Conservation (phyloP, 164 flowering plant species). For the Stephania yunnanensis region DNA sequence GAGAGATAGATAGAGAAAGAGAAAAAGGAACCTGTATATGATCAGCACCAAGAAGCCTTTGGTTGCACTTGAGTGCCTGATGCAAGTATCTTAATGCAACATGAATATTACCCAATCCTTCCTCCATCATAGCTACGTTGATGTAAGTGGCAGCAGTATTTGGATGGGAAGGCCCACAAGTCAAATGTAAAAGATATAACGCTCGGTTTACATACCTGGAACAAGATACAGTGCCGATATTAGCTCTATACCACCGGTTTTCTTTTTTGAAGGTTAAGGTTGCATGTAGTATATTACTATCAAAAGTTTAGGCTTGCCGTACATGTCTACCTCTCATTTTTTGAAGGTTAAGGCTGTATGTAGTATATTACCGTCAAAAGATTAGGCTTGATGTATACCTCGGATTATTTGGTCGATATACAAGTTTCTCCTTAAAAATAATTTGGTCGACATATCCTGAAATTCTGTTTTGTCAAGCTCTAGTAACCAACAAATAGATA, state of each 20-base stretch:
- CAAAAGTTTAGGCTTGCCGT: too few relatives aligned
- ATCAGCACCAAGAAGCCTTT: slow-evolving; percentile 89
- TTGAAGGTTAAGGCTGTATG: too few relatives aligned
- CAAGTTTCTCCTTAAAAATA: neutral
- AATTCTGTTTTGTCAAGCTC: neutral
- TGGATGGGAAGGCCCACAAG: slow-evolving; percentile 95
- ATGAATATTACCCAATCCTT: slow-evolving; percentile 89
- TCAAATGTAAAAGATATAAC: slow-evolving; percentile 79
- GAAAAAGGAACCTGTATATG: slow-evolving; percentile 72
- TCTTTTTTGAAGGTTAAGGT: too few relatives aligned
- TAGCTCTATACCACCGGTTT: neutral
- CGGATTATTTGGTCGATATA: neutral
- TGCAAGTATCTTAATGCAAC: slow-evolving; percentile 92
- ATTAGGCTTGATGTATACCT: neutral
- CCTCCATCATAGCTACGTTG: slow-evolving; percentile 99
- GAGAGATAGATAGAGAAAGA: slow-evolving; percentile 10
- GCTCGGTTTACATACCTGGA: slow-evolving; percentile 93
- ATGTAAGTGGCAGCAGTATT: slow-evolving; percentile 96
- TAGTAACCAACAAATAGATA: neutral
- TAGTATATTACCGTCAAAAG: too few relatives aligned
- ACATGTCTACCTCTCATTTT: too few relatives aligned
- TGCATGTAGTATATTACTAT: too few relatives aligned
- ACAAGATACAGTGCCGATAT: slow-evolving; percentile 3
- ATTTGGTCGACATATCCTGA: neutral
- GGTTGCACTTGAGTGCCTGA: slow-evolving; percentile 91